Conservation (phyloP, 2,329 filamentous ascomycete species). For the Fusarium sp. region DNA sequence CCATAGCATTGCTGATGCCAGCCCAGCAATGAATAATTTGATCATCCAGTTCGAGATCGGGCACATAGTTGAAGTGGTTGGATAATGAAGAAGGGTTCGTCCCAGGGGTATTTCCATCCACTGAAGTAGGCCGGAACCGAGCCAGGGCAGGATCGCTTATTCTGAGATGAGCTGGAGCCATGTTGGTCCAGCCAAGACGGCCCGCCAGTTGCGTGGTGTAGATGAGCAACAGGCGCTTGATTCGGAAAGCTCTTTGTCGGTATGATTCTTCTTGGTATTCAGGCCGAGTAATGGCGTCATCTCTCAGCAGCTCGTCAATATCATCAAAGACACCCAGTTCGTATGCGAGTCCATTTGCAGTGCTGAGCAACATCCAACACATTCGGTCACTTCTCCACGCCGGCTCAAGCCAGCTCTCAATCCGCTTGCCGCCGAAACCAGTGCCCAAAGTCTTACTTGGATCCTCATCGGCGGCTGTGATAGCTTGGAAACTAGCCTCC, state of each 20-base stretch:
- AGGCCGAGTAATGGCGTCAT: conserved; percentile 69
- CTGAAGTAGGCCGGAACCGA: conserved; percentile 62
- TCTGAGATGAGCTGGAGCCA: conserved; percentile 80
- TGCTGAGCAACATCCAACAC: conserved; percentile 98
- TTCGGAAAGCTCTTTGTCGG: conserved; percentile 80
- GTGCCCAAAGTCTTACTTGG: conserved; percentile 54
- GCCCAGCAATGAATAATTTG: conserved; percentile 91
- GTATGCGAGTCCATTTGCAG: conserved; percentile 88
- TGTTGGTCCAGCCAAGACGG: conserved; percentile 90
- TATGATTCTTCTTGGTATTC: conserved; percentile 82
- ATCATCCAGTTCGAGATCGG: conserved; percentile 74
- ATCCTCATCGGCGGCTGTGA: conserved; percentile 55
- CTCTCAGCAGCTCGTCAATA: conserved; percentile 76
- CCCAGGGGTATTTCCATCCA: conserved; percentile 70
- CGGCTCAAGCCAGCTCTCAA: conserved; percentile 96
- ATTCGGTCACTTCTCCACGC: conserved; percentile 95
- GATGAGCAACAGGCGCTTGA: conserved; percentile 87
- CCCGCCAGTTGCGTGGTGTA: conserved; percentile 96
- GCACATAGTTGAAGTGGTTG: conserved; percentile 74
- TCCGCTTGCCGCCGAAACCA: conserved; percentile 82
- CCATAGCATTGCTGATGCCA: conserved; percentile 92
- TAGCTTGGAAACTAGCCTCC: conserved; percentile 61
- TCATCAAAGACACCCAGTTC: conserved; percentile 97
- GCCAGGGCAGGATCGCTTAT: conserved; percentile 69
- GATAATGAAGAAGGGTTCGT: conserved; percentile 69